phyloP scores from a whole-genome alignment of 176 grass and related monocot genomes.

The Oryza punctata region DNA sequence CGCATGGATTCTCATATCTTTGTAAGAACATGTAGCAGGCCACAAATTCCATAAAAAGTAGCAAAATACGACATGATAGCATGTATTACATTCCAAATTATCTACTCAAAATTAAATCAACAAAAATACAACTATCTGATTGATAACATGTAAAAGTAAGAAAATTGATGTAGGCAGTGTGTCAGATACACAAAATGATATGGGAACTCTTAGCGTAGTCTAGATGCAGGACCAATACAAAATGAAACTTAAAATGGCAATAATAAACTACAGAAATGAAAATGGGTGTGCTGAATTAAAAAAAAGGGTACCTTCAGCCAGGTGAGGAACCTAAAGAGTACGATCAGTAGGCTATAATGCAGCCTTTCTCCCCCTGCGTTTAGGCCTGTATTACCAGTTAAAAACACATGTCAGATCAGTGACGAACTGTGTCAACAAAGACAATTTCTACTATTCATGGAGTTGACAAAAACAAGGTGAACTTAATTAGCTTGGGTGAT shows the following conservation, averaged over 20 bases:
- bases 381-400: slow-evolving; percentile 37
- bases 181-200: not conserved
- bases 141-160: not conserved
- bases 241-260: not conserved
- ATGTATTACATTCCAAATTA: not conserved
- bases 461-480: not conserved
- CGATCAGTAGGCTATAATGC: slow-evolving; percentile 2
- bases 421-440: not conserved
- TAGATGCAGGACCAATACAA: not conserved
- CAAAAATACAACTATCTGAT: not conserved
- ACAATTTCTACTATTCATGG: not conserved
- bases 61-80: not conserved
- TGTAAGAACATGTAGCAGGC: not conserved
- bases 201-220: not conserved
- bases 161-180: not conserved
- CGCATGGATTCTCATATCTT: not conserved
- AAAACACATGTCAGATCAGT: not conserved
- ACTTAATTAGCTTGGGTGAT: not conserved
- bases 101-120: not conserved
- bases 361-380: not conserved
- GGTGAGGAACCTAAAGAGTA: not conserved
- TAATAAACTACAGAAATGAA: not conserved
- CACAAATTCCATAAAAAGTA: not conserved
- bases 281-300: not conserved
- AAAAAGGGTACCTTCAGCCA: slow-evolving; percentile 34